A percentile compares a stretch with the other conserved stretches of the same genome.
phyloP scores from a whole-genome alignment of 192 early-diverging fungal species.

The Glomus cerebriforme region DNA sequence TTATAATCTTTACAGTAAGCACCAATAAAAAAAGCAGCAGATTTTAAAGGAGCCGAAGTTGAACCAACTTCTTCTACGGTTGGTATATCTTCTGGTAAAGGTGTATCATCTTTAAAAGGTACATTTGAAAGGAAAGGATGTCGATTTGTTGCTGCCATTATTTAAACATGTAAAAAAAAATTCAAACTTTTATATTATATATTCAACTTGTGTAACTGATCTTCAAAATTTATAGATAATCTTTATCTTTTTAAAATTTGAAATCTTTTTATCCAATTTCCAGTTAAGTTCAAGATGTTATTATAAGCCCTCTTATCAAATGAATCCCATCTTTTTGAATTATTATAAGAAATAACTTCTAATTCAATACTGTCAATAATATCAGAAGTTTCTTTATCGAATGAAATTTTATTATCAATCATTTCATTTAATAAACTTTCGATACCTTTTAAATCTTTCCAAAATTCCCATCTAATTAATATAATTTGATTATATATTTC shows the following conservation, averaged over 20 bases:
- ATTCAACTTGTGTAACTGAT: background rate
- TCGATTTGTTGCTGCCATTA: conserved; percentile 2
- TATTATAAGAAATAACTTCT: background rate
- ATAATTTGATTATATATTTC: conserved; percentile 42
- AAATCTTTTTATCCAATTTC: background rate
- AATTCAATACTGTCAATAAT: conserved; percentile 25
- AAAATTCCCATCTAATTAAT: conserved; percentile 41
- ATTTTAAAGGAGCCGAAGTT: conserved; percentile 90
- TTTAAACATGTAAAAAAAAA: background rate
- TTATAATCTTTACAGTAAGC: conserved; percentile 88
- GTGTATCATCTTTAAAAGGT: conserved; percentile 76
- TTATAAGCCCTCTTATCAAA: background rate
- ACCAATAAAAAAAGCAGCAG: conserved; percentile 91
- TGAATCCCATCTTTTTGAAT: background rate
- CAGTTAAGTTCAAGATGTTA: background rate
- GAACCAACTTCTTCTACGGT: conserved; percentile 85
- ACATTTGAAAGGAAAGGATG: conserved; percentile 15
- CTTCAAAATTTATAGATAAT: background rate
- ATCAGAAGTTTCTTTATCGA: conserved; percentile 33
- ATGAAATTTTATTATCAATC: conserved; percentile 39
- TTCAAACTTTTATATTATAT: background rate
- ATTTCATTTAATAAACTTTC: conserved; percentile 44
- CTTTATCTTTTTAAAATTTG: background rate
- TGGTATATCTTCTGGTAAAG: conserved; percentile 69
- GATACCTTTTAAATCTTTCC: conserved; percentile 46